Evolutionary conservation across 2,329 filamentous ascomycete genomes (phyloP).

Genomic region (Dryadomyces quercivorus): DNA sequence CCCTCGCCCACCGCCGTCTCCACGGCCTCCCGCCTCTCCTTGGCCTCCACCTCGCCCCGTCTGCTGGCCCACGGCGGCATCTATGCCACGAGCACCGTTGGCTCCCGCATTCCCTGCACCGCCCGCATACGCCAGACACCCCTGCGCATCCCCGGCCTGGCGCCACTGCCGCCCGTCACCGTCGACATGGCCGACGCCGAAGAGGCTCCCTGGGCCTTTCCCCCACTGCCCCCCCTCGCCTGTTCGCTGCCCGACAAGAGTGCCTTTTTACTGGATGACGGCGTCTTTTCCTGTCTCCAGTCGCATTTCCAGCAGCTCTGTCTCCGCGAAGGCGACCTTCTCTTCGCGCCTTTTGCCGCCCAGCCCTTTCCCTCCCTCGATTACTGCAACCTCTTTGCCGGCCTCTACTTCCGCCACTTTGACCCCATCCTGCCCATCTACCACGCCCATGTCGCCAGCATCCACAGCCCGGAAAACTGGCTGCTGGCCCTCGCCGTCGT

Average conservation of each 20-base stretch:
- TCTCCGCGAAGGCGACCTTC: background rate
- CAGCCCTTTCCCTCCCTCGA: constrained; percentile 10
- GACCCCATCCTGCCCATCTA: constrained; percentile 20
- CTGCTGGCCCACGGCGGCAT: constrained; percentile 2
- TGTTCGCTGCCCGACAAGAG: background rate
- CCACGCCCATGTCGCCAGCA: constrained; percentile 8
- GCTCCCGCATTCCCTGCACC: constrained; percentile 7
- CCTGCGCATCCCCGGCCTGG: background rate
- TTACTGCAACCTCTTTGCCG: constrained; percentile 19
- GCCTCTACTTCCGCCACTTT: constrained; percentile 21
- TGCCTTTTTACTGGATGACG: background rate
- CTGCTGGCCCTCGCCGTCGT: constrained; percentile 14
- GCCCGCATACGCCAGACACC: background rate
- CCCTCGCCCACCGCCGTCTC: background rate
- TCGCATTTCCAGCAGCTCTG: background rate
- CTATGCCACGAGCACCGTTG: constrained; percentile 9
- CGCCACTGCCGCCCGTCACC: constrained; percentile 1
- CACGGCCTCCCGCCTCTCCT: background rate
- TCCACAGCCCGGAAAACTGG: constrained; percentile 11
- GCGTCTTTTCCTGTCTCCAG: background rate
- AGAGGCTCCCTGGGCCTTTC: background rate
- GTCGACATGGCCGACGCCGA: constrained; percentile 5
- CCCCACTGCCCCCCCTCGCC: background rate
- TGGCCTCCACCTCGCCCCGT: background rate
- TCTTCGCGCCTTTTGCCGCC: background rate